Evolutionary conservation across 495 filamentous ascomycete species (phyloP), one percentile per base, ranked within the genome.

Genomic region (Trichoderma asperelloides): DNA sequence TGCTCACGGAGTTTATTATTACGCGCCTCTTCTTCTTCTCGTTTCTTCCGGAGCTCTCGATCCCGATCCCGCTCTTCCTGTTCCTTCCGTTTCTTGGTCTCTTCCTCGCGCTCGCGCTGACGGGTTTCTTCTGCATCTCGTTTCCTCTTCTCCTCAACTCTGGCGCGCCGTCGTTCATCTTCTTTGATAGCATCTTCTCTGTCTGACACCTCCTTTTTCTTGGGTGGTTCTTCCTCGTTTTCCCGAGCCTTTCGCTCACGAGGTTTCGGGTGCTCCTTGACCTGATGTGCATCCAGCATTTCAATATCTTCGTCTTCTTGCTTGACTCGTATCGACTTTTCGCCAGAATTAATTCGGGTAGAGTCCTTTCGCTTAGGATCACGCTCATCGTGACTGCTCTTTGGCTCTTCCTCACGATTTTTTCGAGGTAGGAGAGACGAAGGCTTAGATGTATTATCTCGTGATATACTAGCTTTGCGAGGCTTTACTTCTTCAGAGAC

Each of bases 281-380:
- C n/a, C 21, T 72, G 70, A 25, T 74, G 71, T 9, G 76, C 79
- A 65, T 83, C 80, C 1, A 70, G 72, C 80, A 83, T 83, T 18
- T 82, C 79, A 6, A 81, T 67, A 62, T 84, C 80, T 13, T 69
- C 68, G 28, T 83, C 81, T 40, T 82, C 80, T 1, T 79, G 79
- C 62, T 81, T 81, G 21, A 82, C 79, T 43, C 74, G 76, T 43
- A 82, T 78, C 66, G 68, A 66, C 55, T 75, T 78, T 33, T 83
- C 80, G 8, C 75, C 69, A 18, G 77, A 72, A 21, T 65, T 66
- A 5, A 74, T 70, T 64, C 79, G 81, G 2, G 75, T 74, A 3
- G 71, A 71, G 65, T 83, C 81, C 60, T 71, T 75, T 25, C 77
- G 76, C 8, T 72, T 73, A 23, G 74, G 78, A 23, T 73, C 74